Conservation (phyloP, 208 protist genomes). For the Acanthamoeba comandoni region DNA sequence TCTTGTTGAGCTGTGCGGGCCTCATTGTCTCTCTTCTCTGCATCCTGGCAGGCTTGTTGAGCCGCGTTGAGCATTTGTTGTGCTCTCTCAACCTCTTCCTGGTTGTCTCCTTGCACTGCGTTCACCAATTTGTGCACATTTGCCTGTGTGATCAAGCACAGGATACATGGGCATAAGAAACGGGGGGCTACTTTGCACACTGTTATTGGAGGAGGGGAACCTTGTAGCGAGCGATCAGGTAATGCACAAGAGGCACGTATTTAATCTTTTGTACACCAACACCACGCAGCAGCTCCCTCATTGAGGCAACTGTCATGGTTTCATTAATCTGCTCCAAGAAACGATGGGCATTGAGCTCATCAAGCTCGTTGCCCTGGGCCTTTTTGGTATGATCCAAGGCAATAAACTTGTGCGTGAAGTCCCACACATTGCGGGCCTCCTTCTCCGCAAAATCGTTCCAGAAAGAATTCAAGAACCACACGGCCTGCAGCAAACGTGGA, state of each 20-base stretch:
- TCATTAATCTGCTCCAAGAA: constrained; percentile 38
- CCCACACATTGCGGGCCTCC: constrained; percentile 49
- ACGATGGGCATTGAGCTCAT: constrained; percentile 61
- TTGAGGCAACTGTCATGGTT: constrained; percentile 5
- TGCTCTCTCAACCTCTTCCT: constrained; percentile 61
- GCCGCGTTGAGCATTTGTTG: constrained; percentile 42
- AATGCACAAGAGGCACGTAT: constrained; percentile 44
- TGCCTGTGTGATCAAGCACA: too few species aligned
- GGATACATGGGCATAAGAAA: too few species aligned
- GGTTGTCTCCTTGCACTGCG: constrained; percentile 29
- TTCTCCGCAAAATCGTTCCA: constrained; percentile 28
- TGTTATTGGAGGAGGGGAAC: too few species aligned
- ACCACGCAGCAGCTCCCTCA: constrained; percentile 57
- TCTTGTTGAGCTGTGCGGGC: neutral
- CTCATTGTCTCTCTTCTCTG: neutral
- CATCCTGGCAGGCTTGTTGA: constrained; percentile 25
- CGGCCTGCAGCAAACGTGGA: too few species aligned
- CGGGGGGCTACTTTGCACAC: too few species aligned
- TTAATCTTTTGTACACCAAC: constrained; percentile 12
- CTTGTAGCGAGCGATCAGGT: constrained; percentile 41
- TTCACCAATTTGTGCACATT: constrained; percentile 37
- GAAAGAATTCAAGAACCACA: constrained; percentile 72
- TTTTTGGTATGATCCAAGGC: neutral
- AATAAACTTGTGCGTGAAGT: constrained; percentile 13
- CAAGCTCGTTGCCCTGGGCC: constrained; percentile 19